Conservation (phyloP, 352 stramenopile genomes). For the Phytophthora pistaciae region DNA sequence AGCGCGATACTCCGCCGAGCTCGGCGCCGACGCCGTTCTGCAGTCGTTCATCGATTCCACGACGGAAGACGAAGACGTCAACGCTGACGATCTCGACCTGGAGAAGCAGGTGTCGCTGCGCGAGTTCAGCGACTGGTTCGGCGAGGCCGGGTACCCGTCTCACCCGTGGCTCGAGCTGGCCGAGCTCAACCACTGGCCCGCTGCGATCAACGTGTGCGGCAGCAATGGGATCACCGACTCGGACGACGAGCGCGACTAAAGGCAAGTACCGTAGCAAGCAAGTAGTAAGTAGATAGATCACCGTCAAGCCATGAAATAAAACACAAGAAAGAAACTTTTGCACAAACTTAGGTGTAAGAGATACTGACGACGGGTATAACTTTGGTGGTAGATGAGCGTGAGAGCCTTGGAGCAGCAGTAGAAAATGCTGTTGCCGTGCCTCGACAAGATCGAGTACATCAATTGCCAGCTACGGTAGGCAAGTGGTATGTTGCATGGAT, state of each 20-base stretch:
- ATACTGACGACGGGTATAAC: too few relatives aligned
- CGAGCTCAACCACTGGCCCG: slow-evolving; percentile 83
- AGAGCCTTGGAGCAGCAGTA: slow-evolving; percentile 76
- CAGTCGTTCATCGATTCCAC: slow-evolving; percentile 53
- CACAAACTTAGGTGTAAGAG: too few relatives aligned
- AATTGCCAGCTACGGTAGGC: slow-evolving; percentile 82
- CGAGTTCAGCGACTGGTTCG: slow-evolving; percentile 84
- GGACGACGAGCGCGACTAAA: slow-evolving; percentile 26
- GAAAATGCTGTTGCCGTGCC: slow-evolving; percentile 84
- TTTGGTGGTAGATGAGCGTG: slow-evolving; percentile 53
- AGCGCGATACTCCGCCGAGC: slow-evolving; percentile 72
- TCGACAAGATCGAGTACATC: slow-evolving; percentile 91
- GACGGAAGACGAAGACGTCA: slow-evolving; percentile 21
- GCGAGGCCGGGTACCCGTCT: slow-evolving; percentile 65
- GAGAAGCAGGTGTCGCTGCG: slow-evolving; percentile 58
- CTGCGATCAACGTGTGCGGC: slow-evolving; percentile 74
- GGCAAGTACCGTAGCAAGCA: not conserved
- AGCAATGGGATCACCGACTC: slow-evolving; percentile 46
- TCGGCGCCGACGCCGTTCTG: slow-evolving; percentile 76
- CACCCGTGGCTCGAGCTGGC: slow-evolving; percentile 85
- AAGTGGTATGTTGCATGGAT: too few relatives aligned
- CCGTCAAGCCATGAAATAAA: too few relatives aligned
- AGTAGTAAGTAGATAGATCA: slow-evolving; percentile 12
- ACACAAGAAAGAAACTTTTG: too few relatives aligned
- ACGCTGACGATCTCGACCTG: slow-evolving; percentile 40